phyloP scores from a whole-genome alignment of 139 green algal genomes.

The Penium margaritaceum region DNA sequence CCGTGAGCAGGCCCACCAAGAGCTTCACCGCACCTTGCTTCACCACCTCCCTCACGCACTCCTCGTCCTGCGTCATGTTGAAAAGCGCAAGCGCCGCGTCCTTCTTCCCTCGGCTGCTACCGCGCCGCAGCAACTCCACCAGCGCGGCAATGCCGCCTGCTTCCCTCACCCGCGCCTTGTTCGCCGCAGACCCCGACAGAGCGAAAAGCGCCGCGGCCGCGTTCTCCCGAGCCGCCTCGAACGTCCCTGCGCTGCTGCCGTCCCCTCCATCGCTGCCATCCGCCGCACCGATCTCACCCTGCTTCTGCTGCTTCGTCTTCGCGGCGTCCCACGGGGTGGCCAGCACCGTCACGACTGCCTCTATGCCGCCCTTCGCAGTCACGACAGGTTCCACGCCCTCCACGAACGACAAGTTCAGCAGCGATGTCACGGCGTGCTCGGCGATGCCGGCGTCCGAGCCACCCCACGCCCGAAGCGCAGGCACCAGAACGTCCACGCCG shows the following conservation, averaged over 20 bases:
- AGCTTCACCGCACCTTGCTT: too few relatives aligned
- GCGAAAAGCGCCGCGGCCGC: slow-evolving; percentile 36
- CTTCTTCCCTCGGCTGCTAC: slow-evolving; percentile 4
- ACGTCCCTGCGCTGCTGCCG: too few relatives aligned
- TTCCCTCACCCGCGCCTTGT: slow-evolving; percentile 12
- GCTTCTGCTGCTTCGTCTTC: too few relatives aligned
- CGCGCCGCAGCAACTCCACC: slow-evolving; percentile 10
- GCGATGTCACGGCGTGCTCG: slow-evolving; percentile 18
- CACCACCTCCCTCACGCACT: too few relatives aligned
- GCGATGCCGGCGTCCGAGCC: background rate
- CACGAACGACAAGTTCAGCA: slow-evolving; percentile 27
- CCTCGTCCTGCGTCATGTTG: slow-evolving; percentile 22
- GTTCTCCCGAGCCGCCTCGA: slow-evolving; percentile 14
- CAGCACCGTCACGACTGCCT: background rate
- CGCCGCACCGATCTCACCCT: too few relatives aligned
- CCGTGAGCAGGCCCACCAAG: too few relatives aligned
- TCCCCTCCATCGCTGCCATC: too few relatives aligned
- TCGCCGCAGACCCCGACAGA: slow-evolving; percentile 20
- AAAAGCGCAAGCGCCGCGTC: slow-evolving; percentile 17
- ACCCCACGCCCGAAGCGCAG: background rate
- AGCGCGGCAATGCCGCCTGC: slow-evolving; percentile 7
- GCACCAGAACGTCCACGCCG: slow-evolving; percentile 14
- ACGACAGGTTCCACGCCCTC: slow-evolving; percentile 23
- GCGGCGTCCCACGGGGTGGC: background rate
- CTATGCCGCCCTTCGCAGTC: background rate